phyloP scores from a whole-genome alignment of 495 filamentous ascomycete genomes.

The Aspergillus sclerotioniger region DNA sequence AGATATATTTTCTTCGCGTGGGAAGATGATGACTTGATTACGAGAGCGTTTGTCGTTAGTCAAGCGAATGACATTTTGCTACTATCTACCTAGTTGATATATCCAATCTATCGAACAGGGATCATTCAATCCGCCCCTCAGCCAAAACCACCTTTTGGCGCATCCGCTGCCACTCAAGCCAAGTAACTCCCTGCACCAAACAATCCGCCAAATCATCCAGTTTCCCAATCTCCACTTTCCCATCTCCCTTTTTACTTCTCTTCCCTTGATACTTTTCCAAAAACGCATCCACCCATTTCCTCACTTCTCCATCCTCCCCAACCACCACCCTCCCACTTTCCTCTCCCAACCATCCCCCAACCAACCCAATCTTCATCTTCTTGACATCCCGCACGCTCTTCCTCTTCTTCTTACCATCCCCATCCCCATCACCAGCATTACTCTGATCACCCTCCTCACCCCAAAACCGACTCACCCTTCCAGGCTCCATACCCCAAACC shows the following conservation, averaged over 20 bases:
- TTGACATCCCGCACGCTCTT: constrained; percentile 44
- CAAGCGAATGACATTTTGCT: background rate
- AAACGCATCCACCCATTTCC: constrained; percentile 44
- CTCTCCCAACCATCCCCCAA: constrained; percentile 51
- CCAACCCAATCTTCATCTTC: constrained; percentile 63
- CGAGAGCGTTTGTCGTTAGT: background rate
- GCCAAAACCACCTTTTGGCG: constrained; percentile 38
- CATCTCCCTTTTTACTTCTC: constrained; percentile 11
- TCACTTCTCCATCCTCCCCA: constrained; percentile 32
- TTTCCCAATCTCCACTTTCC: constrained; percentile 49
- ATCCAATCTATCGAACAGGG: background rate
- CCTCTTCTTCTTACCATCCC: constrained; percentile 23
- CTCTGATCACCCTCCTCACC: background rate
- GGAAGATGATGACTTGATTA: constrained; percentile 1
- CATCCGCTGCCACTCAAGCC: constrained; percentile 81
- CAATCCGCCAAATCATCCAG: constrained; percentile 92
- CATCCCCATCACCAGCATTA: constrained; percentile 4
- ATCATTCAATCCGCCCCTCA: background rate
- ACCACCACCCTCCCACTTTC: constrained; percentile 22
- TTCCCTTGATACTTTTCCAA: constrained; percentile 41
- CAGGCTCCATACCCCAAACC: constrained; percentile 42
- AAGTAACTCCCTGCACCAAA: constrained; percentile 80
- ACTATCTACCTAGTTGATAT: background rate
- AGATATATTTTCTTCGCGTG: background rate
- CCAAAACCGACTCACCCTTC: constrained; percentile 39